Conservation (phyloP, 2,329 filamentous ascomycete species). For the Diaporthe longicolla region DNA sequence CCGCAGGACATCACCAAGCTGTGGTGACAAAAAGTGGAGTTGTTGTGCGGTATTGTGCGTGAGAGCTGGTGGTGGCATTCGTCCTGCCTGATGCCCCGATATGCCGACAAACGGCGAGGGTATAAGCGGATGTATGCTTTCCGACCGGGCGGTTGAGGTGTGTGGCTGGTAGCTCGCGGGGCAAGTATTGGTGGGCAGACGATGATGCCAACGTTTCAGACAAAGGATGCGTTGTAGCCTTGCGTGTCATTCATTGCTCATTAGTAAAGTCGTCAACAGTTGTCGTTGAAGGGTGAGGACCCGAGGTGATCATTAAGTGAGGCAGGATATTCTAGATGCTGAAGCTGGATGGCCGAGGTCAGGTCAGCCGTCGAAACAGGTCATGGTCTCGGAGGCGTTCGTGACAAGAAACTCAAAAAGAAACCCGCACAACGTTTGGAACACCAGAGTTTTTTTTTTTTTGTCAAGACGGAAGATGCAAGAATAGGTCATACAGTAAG, state of each 20-base stretch:
- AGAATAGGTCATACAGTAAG: conserved; percentile 37
- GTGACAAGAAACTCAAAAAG: neutral
- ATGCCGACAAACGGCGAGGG: conserved; percentile 35
- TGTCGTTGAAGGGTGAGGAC: conserved; percentile 4
- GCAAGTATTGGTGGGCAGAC: conserved; percentile 28
- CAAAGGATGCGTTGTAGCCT: conserved; percentile 25
- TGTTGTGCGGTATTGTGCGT: conserved; percentile 1
- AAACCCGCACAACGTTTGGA: conserved; percentile 25
- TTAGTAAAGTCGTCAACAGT: conserved; percentile 33
- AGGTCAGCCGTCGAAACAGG: conserved; percentile 32
- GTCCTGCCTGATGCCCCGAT: conserved; percentile 33
- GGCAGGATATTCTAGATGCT: neutral
- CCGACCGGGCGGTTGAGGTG: conserved; percentile 31
- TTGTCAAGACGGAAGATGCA: conserved; percentile 8
- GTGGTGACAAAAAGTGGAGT: conserved; percentile 10
- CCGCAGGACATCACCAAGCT: conserved; percentile 39
- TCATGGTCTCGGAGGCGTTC: conserved; percentile 20
- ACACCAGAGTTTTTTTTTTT: conserved; percentile 20
- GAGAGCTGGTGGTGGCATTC: conserved; percentile 12
- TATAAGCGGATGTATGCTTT: conserved; percentile 32
- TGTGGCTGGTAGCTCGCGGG: conserved; percentile 27
- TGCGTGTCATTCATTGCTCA: conserved; percentile 41
- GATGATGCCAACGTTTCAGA: conserved; percentile 37
- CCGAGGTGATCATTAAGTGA: conserved; percentile 32
- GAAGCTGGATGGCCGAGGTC: conserved; percentile 11